phyloP scores from a whole-genome alignment of 306 rosid genomes.

The Vachellia pachyceras region DNA sequence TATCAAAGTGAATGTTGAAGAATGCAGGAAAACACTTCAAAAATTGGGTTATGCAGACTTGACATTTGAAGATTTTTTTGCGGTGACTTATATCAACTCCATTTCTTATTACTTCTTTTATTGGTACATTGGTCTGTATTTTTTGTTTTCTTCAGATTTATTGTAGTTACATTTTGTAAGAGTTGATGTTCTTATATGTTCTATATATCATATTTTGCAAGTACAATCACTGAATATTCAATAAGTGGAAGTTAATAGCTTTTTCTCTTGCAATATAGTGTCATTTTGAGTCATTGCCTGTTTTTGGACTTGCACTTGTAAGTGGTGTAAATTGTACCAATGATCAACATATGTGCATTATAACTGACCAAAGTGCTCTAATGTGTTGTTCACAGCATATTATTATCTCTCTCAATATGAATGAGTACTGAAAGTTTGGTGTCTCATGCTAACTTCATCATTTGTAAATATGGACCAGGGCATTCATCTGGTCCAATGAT shows the following conservation, averaged over 20 bases:
- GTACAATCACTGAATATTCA: background rate
- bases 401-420: background rate
- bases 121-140: constrained; percentile 25
- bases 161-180: background rate
- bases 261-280: background rate
- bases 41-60: constrained; percentile 88
- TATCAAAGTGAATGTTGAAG: constrained; percentile 72
- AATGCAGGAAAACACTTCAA: constrained; percentile 85
- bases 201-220: background rate
- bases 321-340: background rate
- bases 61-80: constrained; percentile 95
- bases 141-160: constrained; percentile 13
- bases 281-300: background rate
- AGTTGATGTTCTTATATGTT: background rate
- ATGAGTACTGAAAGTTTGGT: constrained; percentile 6
- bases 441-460: background rate
- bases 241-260: background rate
- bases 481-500: constrained; percentile 6
- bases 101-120: constrained; percentile 30
- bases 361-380: background rate
- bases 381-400: background rate
- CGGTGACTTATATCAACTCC: constrained; percentile 57
- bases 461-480: background rate
- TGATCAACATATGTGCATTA: background rate
- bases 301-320: background rate